Percentiles rank a stretch among this genome's conserved stretches.
Evolutionary conservation across 1,284 basidiomycete genomes (phyloP).

Genomic region (Amylostereum areolatum): DNA sequence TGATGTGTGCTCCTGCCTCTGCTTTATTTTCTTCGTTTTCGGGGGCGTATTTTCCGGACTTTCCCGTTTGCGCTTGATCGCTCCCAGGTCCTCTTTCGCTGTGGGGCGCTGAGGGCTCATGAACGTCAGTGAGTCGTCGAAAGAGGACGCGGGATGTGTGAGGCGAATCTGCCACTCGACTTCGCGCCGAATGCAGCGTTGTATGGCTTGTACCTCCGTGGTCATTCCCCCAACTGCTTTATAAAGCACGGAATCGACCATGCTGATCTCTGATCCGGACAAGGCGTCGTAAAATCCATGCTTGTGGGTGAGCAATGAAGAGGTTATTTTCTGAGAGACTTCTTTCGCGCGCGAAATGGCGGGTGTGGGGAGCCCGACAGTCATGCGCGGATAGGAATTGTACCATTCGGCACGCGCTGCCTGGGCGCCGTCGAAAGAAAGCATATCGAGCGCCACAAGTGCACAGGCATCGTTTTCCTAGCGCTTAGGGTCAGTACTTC

Average conservation of each 20-base stretch:
- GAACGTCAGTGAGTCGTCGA: no score
- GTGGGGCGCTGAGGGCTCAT: no score
- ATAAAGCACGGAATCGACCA: background rate
- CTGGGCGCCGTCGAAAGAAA: background rate
- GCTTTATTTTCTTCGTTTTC: no score
- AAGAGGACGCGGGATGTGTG: no score
- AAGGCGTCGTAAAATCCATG: background rate
- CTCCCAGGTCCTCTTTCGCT: no score
- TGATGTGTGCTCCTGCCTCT: no score
- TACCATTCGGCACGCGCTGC: background rate
- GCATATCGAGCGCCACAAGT: background rate
- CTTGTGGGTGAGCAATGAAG: background rate
- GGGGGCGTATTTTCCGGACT: no score
- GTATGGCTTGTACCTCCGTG: background rate
- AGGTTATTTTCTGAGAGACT: background rate
- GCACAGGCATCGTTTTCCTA: background rate
- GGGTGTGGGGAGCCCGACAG: background rate
- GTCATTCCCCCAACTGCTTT: background rate
- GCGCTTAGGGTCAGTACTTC: background rate
- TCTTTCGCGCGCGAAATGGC: background rate
- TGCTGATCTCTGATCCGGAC: background rate
- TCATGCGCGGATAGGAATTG: background rate
- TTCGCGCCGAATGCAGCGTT: no score
- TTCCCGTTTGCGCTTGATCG: no score
- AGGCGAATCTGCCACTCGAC: no score